Evolutionary conservation across 2,329 filamentous ascomycete species (phyloP), one percentile per base, ranked within the genome.

Genomic region (Elsinoe arachidis): DNA sequence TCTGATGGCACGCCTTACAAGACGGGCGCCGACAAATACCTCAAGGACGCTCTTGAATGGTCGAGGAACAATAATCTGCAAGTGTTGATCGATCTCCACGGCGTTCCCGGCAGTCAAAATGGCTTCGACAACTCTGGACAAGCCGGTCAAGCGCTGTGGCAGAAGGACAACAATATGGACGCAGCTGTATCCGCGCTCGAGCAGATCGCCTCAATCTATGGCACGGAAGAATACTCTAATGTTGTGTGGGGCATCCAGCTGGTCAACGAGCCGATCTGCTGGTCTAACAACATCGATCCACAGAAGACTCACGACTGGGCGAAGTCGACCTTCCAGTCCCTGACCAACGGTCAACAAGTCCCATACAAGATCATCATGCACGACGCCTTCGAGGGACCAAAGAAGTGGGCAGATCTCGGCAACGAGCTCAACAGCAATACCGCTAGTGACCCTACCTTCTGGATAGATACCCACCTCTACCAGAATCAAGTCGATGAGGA

Each of bases 21-120:
- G 3, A 68, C 70, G 61, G 76, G 76, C 6, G 74, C 75, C 15
- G 74, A 78, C 34, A 65, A 66, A 4, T 79, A 78, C 57, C 68
- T 80, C 3, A 72, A 74, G 56, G 66, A 70, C 26, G 60, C 60
- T 26, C 58, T 61, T 41, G 55, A 56, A 15, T 61, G 60, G 60
- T 58, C 58, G 41, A 56, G 60, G 21, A 59, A 47, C 34, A 67
- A 72, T 14, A 72, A 72, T 2, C 64, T 78, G 43, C 74, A 77
- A 63, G 72, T 80, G 10, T 73, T 77, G 62, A 72, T 80, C 21
- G 78, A 80, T 35, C 46, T 65, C 64, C 5, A 96, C 89, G 0
- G 88, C 91, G 66, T 96, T 96, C 93, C 93, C 96, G 0, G 93
- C 92, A 70, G 58, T 10, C 60, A 61, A 23, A 61, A 61, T 21